Base-by-base conservation (phyloP, 805 yeast species). In the Cyberlindnera xishuangbannaensis region DNA sequence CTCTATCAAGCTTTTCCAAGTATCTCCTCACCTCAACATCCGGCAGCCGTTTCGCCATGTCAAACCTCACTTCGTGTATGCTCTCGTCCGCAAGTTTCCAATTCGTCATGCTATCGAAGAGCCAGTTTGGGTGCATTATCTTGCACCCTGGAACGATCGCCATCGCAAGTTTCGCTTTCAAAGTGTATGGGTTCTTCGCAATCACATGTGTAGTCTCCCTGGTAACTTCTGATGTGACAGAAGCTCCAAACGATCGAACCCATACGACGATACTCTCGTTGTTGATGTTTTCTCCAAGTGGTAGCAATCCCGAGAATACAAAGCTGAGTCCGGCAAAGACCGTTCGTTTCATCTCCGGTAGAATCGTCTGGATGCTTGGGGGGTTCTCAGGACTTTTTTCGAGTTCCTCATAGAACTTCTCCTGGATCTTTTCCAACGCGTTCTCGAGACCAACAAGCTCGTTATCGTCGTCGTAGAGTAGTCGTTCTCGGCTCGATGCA, bases 191-290 rank as follows among this genome's bases (percentile, higher is more conserved):
- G 32, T 79, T 79, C 39, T 79, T 73, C 26, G 96, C 84, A 13
- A 90, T 78, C 3, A 90, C 83, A 57, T 90, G 98, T 0, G 97
- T 92, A 3, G 94, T 88, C 1, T 73, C 63, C 13, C 76, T 73
- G 28, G 72, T 67, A 16, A 83, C 78, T 37, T 84, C 87, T 4
- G 77, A 65, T 1, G 81, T 81, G 7, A 90, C 87, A 3, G 66
- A 66, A 0, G 95, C 97, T 1, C 98, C 98, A 66, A 90, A 90
- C 34, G 88, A 84, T 31, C 73, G 72, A 10, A 90, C 83, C 97
- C 97, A 90, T 15, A 80, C 75, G 2, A 88, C 96, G 27, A 92
- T 83, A 53, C 86, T 95, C 4, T 94, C 92, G 21, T 69, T 61
- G 33, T 81, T 78, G 13, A 83, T 60, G 34, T 76, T 71, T 10